These are phyloP conservation scores for Saprolegnia parasitica DNA, from an alignment of 352 stramenopile genomes.

Conservation along the genomic window DNA sequence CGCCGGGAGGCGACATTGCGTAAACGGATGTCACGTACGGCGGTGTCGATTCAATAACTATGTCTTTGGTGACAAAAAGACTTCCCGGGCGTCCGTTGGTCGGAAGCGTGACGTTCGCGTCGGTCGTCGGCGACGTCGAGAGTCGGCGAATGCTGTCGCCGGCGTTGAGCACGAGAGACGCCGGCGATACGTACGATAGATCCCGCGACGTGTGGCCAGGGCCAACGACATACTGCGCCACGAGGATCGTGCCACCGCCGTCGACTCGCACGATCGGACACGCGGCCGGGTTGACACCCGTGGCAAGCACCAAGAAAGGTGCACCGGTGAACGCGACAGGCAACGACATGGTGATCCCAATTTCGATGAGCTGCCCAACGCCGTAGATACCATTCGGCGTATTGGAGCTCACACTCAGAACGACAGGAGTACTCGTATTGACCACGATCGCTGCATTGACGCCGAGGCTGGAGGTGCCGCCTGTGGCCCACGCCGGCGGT, in stretches of 20 bases:
- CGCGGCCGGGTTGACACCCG: conserved; percentile 54
- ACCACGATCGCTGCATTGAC: conserved; percentile 45
- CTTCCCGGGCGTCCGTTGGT: conserved; percentile 52
- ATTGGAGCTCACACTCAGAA: conserved; percentile 52
- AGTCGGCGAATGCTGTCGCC: conserved; percentile 44
- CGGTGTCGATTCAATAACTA: conserved; percentile 64
- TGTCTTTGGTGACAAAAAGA: conserved; percentile 65
- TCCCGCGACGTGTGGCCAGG: conserved; percentile 54
- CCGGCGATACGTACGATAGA: conserved; percentile 42
- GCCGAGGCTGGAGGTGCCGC: conserved; percentile 55
- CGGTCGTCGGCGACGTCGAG: conserved; percentile 46
- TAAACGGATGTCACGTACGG: conserved; percentile 48
- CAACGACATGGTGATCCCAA: conserved; percentile 69
- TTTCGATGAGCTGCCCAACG: conserved; percentile 60
- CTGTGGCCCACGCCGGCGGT: conserved; percentile 52
- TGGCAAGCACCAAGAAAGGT: conserved; percentile 62
- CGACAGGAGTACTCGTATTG: conserved; percentile 43
- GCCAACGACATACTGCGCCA: conserved; percentile 19
- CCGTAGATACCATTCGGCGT: conserved; percentile 62
- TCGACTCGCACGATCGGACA: conserved; percentile 41
- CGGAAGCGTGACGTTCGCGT: conserved; percentile 52
- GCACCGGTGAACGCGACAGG: conserved; percentile 52
- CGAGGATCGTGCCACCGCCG: neutral
- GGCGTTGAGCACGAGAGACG: conserved; percentile 38
- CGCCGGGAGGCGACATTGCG: conserved; percentile 32